phyloP scores from a whole-genome alignment of 768 basidiomycete species.

The Holtermannia corniformis region DNA sequence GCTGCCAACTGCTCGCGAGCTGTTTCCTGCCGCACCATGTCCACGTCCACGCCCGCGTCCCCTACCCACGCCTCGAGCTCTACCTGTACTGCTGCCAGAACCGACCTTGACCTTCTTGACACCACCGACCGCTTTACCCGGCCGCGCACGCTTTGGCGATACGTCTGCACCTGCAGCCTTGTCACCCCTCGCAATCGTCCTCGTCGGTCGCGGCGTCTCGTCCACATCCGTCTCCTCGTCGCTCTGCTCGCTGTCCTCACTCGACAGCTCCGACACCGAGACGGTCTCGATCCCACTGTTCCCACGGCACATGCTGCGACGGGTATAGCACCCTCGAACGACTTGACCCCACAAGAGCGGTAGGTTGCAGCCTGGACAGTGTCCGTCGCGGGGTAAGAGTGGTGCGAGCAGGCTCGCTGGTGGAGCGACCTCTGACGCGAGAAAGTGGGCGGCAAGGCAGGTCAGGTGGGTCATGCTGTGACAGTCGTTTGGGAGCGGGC shows the following conservation, averaged over 20 bases:
- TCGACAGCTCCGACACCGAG: neutral
- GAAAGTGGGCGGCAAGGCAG: conserved; percentile 33
- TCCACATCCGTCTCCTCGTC: neutral
- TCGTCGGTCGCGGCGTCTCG: neutral
- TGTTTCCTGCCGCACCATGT: no score
- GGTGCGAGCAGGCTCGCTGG: neutral
- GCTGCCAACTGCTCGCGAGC: no score
- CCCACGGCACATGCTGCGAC: conserved; percentile 6
- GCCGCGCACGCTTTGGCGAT: neutral
- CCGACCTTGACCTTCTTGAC: no score
- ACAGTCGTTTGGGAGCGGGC: conserved; percentile 16
- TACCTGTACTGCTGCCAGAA: neutral
- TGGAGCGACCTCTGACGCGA: conserved; percentile 5
- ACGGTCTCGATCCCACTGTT: neutral
- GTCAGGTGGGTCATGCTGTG: conserved; percentile 22
- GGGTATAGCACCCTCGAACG: conserved; percentile 37
- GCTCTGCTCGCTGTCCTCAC: neutral
- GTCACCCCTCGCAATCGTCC: neutral
- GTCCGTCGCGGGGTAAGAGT: conserved; percentile 33
- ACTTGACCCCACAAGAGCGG: conserved; percentile 37
- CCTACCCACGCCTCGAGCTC: neutral
- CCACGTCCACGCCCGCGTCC: neutral
- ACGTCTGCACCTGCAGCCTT: neutral
- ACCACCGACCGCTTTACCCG: neutral
- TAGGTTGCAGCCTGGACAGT: conserved; percentile 33